These are phyloP conservation scores for Neospora caninum DNA, from an alignment of 169 alveolate species.

Conservation along the genomic window DNA sequence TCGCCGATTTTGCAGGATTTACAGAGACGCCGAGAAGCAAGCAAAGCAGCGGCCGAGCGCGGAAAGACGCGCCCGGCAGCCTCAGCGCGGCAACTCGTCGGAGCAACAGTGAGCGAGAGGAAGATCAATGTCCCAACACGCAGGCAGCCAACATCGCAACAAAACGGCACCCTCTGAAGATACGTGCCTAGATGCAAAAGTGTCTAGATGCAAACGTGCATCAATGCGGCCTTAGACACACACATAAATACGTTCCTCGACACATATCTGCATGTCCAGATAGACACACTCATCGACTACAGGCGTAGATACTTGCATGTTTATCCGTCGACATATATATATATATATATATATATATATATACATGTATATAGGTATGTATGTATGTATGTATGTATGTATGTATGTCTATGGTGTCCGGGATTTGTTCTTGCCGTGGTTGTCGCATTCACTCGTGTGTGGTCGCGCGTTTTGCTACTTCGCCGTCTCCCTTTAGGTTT, in stretches of 20 bases:
- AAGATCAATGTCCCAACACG: neutral
- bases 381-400: neutral
- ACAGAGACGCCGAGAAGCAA: constrained; percentile 18
- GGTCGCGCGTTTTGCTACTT: too few species aligned
- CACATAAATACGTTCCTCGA: too few species aligned
- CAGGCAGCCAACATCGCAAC: neutral
- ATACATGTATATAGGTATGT: neutral
- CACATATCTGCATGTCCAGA: too few species aligned
- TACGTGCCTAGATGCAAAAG: too few species aligned
- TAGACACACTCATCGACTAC: too few species aligned
- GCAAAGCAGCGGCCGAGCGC: neutral
- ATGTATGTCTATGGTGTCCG: too few species aligned
- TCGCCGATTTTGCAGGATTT: constrained; percentile 21
- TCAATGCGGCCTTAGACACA: too few species aligned
- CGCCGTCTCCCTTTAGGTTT: neutral
- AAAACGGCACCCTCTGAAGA: neutral
- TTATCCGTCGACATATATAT: neutral
- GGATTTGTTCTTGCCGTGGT: too few species aligned
- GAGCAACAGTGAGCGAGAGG: neutral
- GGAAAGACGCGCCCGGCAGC: neutral
- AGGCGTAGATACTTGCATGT: too few species aligned
- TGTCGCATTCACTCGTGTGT: too few species aligned
- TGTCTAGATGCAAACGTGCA: too few species aligned
- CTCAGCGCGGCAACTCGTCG: neutral
- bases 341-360: neutral